Evolutionary conservation across 495 filamentous ascomycete genomes (phyloP).

Genomic region (Physcia stellaris): DNA sequence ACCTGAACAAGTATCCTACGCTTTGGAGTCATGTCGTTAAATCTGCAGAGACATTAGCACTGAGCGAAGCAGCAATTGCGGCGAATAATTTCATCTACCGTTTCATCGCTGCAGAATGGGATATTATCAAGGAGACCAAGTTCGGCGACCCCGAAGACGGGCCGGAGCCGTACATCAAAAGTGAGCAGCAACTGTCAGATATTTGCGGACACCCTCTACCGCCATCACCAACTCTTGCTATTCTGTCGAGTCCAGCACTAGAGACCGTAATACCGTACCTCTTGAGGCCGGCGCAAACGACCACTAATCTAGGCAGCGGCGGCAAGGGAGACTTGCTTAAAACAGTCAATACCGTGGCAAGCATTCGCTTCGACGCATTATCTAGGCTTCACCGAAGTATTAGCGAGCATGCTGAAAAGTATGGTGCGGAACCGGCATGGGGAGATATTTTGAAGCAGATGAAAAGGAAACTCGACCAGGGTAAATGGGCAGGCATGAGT

Average conservation of each 20-base stretch:
- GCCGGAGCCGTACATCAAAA: too few relatives aligned
- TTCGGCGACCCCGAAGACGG: too few relatives aligned
- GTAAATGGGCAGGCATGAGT: too few relatives aligned
- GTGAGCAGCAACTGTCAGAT: conserved; percentile 25
- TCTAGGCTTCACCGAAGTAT: too few relatives aligned
- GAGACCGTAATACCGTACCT: conserved; percentile 43
- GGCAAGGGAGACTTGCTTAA: conserved; percentile 44
- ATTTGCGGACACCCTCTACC: conserved; percentile 30
- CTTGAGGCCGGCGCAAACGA: conserved; percentile 42
- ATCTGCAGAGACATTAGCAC: conserved; percentile 41
- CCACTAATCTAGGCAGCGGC: conserved; percentile 43
- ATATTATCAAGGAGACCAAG: too few relatives aligned
- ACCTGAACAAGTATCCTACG: conserved; percentile 32
- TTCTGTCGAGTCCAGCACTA: conserved; percentile 37
- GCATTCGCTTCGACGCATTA: too few relatives aligned
- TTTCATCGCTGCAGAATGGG: conserved; percentile 44
- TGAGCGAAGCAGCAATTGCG: conserved; percentile 43
- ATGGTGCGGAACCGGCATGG: too few relatives aligned
- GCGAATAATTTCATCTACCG: conserved; percentile 39
- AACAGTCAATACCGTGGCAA: too few relatives aligned
- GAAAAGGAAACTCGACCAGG: too few relatives aligned
- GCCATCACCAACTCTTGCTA: conserved; percentile 33
- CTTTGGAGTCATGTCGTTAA: conserved; percentile 40
- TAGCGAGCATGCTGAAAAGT: too few relatives aligned
- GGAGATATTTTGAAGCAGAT: too few relatives aligned